Percentiles rank a stretch among this genome's conserved stretches.
These are phyloP conservation scores for Petunia axillaris DNA, from an alignment of 257 asterid genomes.

Conservation along the genomic window DNA sequence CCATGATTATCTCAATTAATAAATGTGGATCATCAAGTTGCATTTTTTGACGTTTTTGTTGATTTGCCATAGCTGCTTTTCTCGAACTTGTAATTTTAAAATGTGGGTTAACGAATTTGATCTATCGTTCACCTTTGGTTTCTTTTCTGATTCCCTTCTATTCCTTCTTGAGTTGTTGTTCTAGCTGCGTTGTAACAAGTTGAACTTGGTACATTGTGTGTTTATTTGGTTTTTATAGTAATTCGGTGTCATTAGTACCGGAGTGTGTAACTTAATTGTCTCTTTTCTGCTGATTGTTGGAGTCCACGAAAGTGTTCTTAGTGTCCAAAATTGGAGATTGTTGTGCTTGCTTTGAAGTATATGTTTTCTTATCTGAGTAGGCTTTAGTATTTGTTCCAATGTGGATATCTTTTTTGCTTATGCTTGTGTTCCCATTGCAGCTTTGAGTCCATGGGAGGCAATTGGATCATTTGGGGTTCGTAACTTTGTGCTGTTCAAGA, in stretches of 20 bases:
- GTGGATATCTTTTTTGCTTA: not conserved
- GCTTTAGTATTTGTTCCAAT: not conserved
- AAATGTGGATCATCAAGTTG: not conserved
- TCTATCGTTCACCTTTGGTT: not conserved
- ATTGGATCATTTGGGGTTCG: slow-evolving; percentile 85
- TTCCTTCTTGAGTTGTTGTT: too few species aligned
- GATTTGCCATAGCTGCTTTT: not conserved
- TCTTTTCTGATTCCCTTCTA: too few species aligned
- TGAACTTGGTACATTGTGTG: not conserved
- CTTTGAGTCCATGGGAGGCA: slow-evolving; percentile 80
- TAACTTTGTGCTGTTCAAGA: slow-evolving; percentile 86
- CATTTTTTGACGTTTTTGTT: not conserved
- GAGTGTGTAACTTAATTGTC: not conserved
- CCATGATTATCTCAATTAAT: too few species aligned
- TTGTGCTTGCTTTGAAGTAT: not conserved
- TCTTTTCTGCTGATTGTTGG: not conserved
- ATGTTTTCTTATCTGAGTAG: not conserved
- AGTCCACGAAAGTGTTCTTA: not conserved
- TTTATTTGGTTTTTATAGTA: not conserved
- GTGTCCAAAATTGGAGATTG: not conserved
- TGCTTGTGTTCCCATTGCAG: slow-evolving; percentile 39
- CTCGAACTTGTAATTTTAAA: not conserved
- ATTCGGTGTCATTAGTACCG: not conserved
- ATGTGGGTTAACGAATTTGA: not conserved
- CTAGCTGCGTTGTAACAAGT: not conserved